A percentile compares a stretch with the other conserved stretches of the same genome.
Conservation (phyloP, 1,139 yeast genomes). For the Wickerhamomyces sp. region DNA sequence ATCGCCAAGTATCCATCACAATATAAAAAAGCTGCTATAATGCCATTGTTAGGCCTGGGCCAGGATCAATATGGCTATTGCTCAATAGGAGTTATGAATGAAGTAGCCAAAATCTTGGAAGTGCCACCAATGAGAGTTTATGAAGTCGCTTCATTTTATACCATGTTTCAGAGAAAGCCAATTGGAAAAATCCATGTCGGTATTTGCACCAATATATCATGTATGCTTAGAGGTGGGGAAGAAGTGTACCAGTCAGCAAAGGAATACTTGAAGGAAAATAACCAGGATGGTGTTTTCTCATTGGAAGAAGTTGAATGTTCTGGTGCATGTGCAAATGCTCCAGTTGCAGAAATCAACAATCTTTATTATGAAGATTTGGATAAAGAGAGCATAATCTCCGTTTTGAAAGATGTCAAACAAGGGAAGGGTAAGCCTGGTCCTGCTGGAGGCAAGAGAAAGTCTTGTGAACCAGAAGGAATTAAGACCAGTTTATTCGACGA, state of each 20-base stretch:
- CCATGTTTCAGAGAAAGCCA: slow-evolving; percentile 87
- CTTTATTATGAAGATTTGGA: slow-evolving; percentile 83
- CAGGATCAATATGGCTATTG: slow-evolving; percentile 89
- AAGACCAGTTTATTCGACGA: slow-evolving; percentile 56
- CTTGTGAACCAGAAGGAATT: slow-evolving; percentile 78
- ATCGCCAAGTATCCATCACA: slow-evolving; percentile 81
- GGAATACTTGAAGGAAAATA: slow-evolving; percentile 70
- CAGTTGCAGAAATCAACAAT: slow-evolving; percentile 83
- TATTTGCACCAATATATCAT: slow-evolving; percentile 88
- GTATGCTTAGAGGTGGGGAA: slow-evolving; percentile 83
- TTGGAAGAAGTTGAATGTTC: slow-evolving; percentile 87
- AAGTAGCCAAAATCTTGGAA: slow-evolving; percentile 79
- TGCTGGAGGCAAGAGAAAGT: slow-evolving; percentile 52
- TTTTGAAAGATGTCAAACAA: slow-evolving; percentile 59
- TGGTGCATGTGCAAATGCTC: slow-evolving; percentile 91
- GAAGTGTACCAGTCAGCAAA: slow-evolving; percentile 69
- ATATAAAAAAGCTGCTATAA: slow-evolving; percentile 82
- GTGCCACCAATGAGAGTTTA: slow-evolving; percentile 96
- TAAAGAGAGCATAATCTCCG: slow-evolving; percentile 54
- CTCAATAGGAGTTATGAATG: slow-evolving; percentile 88
- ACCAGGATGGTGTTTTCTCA: slow-evolving; percentile 72
- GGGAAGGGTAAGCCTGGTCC: slow-evolving; percentile 72
- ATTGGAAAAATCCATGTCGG: slow-evolving; percentile 84
- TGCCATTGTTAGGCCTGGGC: slow-evolving; percentile 85
- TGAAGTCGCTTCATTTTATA: slow-evolving; percentile 90